Evolutionary conservation across 345 rosid species (phyloP).

Genomic region (Rhodamnia argentea): DNA sequence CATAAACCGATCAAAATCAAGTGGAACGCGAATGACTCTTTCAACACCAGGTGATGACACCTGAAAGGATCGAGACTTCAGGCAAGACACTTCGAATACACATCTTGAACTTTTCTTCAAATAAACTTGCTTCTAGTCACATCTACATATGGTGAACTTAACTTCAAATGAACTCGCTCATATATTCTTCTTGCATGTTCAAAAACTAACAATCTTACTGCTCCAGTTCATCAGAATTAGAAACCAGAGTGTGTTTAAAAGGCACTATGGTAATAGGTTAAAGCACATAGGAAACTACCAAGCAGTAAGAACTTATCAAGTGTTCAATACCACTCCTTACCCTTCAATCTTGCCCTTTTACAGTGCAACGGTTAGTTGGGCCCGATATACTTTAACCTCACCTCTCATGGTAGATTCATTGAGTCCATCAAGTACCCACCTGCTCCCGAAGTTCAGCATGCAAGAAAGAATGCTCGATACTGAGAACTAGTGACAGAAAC

Average conservation of each 20-base stretch:
- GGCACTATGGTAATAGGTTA: background rate
- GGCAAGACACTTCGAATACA: background rate
- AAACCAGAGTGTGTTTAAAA: background rate
- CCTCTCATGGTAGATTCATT: background rate
- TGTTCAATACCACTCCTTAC: background rate
- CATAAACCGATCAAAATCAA: constrained; percentile 71
- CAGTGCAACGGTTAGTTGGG: background rate
- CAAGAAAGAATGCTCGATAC: background rate
- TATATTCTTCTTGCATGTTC: background rate
- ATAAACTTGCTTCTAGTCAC: background rate
- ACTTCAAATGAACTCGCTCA: background rate
- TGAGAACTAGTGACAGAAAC: background rate
- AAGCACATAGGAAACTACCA: background rate
- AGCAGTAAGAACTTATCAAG: background rate
- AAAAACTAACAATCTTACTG: background rate
- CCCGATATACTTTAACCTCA: background rate
- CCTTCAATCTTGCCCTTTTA: background rate
- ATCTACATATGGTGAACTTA: background rate
- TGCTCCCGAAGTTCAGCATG: background rate
- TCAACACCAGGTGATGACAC: constrained; percentile 92
- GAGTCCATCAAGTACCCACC: background rate
- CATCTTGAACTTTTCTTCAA: background rate
- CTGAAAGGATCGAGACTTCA: constrained; percentile 8
- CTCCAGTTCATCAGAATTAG: background rate
- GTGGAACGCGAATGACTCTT: constrained; percentile 68